Base-by-base conservation (phyloP, 1,139 yeast genomes). In the Ogataea hybrid region DNA sequence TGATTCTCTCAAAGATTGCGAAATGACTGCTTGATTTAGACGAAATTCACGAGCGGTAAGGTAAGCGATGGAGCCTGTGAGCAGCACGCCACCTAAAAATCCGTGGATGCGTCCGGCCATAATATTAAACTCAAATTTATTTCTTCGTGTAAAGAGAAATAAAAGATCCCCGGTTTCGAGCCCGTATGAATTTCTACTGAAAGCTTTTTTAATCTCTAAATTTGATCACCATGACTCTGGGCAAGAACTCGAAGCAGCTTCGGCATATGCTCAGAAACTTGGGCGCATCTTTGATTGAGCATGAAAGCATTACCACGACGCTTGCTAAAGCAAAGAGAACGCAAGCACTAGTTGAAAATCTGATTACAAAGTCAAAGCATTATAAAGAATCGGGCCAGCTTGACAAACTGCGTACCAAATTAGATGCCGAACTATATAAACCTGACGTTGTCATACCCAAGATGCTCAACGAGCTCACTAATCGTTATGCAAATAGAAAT, bases 31-130 rank as follows among this genome's bases (percentile, higher is more conserved):
- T 45, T 73, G 75, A 57, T 77, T 77, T 35, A 63, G 64, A 39
- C 71, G 71, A 52, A 85, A 71, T 56, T 80, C 77, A 45, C 70
- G 70, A 0, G 81, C 80, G 0, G 90, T 81, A 48, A 78, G 73
- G 59, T 84, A 84, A 2, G 85, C 76, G 17, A 81, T 59, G 2
- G 86, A 73, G 0, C 87, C 73, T 6, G 90, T 78, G 37, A 83
- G 68, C 25, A 83, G 68, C 3, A 80, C 81, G 27, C 95, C 81
- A 6, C 77, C 83, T 29, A 85, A 64, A 51, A 84, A 79, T 1
- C 94, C 92, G 51, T 79, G 81, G 46, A 80, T 71, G 64, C 88
- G 75, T 39, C 87, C 84, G 62, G 78, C 78, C 82, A 77, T 54
- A 17, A 4, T 17, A 29, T 23, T 15, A 10, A n/a, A 28, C 14